phyloP scores from a whole-genome alignment of 2,329 filamentous ascomycete genomes.

The Colletotrichum ledebouriae region DNA sequence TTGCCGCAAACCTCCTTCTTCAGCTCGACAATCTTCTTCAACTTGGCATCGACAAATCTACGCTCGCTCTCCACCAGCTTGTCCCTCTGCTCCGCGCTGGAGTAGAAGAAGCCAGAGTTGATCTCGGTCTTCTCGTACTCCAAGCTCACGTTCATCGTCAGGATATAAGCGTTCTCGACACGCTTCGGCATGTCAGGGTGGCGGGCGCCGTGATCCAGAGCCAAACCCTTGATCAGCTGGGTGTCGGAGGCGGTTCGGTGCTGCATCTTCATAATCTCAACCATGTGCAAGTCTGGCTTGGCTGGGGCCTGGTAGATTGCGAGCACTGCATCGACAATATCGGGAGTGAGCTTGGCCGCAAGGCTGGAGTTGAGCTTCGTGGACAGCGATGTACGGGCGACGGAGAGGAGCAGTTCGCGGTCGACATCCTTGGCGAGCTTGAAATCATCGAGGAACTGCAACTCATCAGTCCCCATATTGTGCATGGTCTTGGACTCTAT shows the following conservation, averaged over 20 bases:
- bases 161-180: conserved; percentile 93
- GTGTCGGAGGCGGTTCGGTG: conserved; percentile 96
- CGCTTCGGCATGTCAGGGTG: conserved; percentile 99
- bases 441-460: conserved; percentile 93
- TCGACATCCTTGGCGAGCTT: conserved; percentile 91
- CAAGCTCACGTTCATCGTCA: conserved; percentile 95
- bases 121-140: conserved; percentile 99
- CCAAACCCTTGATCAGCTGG: conserved; percentile 92
- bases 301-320: conserved; percentile 90
- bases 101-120: conserved; percentile 99
- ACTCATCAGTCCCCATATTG: conserved; percentile 18
- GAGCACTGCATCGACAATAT: conserved; percentile 96
- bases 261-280: conserved; percentile 99
- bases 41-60: conserved; percentile 93
- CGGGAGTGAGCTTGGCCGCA: conserved; percentile 90
- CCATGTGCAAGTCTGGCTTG: conserved; percentile 98
- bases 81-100: conserved; percentile 93
- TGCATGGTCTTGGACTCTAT: neutral
- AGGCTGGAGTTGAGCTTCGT: conserved; percentile 94
- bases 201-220: conserved; percentile 93
- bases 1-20: conserved; percentile 98
- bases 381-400: conserved; percentile 92
- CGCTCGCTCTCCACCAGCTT: conserved; percentile 98
- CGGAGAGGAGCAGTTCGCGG: conserved; percentile 91
- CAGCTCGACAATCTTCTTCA: conserved; percentile 96